Conservation (phyloP, 169 alveolate species). For the Eimeria acervulina region DNA sequence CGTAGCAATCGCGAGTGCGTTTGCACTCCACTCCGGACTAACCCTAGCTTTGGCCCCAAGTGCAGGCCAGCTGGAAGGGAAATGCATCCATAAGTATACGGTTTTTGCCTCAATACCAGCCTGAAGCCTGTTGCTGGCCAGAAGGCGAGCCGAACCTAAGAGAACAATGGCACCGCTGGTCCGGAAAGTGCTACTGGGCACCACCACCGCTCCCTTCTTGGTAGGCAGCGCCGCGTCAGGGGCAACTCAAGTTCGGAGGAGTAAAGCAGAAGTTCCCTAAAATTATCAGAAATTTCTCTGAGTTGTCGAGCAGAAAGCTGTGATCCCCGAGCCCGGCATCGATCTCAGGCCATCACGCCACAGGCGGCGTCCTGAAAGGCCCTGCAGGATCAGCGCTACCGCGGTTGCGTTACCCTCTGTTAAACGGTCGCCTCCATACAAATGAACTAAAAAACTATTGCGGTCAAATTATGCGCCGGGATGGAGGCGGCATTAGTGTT, state of each 20-base stretch:
- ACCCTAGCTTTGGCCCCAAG: not conserved
- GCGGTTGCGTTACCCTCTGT: not conserved
- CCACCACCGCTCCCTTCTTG: not conserved
- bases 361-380: not conserved
- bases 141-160: not conserved
- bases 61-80: conserved; percentile 1
- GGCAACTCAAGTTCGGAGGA: not conserved
- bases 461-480: not conserved
- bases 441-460: not conserved
- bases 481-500: not conserved
- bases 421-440: not conserved
- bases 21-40: not conserved
- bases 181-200: not conserved
- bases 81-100: not conserved
- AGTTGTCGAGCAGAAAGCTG: not conserved
- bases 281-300: not conserved
- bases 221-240: not conserved
- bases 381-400: not conserved
- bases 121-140: not conserved
- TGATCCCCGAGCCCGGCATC: too few species aligned
- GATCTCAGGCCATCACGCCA: not conserved
- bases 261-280: not conserved
- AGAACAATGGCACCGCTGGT: not conserved
- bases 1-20: not conserved
- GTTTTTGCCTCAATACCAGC: not conserved